Percentiles rank a stretch among this genome's conserved stretches.
Evolutionary conservation across 2,329 filamentous ascomycete genomes (phyloP).

Genomic region (Fusarium sacchari): DNA sequence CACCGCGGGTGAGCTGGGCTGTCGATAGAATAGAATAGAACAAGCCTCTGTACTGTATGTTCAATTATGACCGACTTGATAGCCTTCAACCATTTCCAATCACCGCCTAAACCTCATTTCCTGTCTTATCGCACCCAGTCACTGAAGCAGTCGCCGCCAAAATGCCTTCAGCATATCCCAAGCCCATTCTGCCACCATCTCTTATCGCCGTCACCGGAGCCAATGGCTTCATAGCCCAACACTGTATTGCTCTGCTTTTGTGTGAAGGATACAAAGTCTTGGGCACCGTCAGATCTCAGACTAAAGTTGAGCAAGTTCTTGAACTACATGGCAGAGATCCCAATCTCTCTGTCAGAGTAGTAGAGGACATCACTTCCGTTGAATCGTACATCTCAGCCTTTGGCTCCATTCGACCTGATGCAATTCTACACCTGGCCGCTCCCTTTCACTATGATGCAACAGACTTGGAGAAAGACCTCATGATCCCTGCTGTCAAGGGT

Average conservation of each 20-base stretch:
- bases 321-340: neutral
- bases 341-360: conserved; percentile 4
- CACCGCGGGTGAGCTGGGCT: neutral
- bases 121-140: neutral
- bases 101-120: neutral
- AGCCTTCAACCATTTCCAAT: neutral
- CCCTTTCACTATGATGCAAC: conserved; percentile 3
- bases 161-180: conserved; percentile 8
- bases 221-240: conserved; percentile 16
- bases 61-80: neutral
- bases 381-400: neutral
- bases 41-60: neutral
- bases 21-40: neutral
- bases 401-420: neutral
- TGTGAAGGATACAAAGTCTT: neutral
- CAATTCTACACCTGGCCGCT: neutral
- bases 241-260: neutral
- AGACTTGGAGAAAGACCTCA: neutral
- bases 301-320: neutral
- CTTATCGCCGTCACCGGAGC: conserved; percentile 2
- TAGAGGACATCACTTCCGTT: neutral
- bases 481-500: conserved; percentile 4
- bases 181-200: neutral
- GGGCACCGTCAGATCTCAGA: neutral
- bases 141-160: neutral